A percentile compares a stretch with the other conserved stretches of the same genome.
Conservation (phyloP, 257 asterid species). For the Agastache rugosa region DNA sequence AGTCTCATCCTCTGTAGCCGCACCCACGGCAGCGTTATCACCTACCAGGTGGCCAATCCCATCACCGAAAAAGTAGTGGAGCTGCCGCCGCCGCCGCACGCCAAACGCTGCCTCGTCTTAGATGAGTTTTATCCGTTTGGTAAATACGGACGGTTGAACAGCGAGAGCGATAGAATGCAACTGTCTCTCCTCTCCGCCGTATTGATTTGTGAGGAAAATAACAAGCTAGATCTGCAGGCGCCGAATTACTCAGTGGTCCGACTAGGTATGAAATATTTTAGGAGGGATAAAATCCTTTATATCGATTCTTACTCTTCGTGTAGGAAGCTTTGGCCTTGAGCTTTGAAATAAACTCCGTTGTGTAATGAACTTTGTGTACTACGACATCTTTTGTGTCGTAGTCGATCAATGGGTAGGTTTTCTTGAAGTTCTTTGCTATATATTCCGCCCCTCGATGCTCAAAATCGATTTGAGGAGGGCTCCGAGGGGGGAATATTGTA, state of each 20-base stretch:
- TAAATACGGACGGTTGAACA: not conserved
- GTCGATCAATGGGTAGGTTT: conserved; percentile 34
- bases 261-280: not conserved
- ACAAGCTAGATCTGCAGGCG: too few relatives aligned
- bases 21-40: not conserved
- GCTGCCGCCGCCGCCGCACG: not conserved
- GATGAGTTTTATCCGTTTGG: rapidly evolving
- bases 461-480: conserved; percentile 55
- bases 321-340: conserved; percentile 66
- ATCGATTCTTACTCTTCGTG: not conserved
- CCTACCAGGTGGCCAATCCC: not conserved
- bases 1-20: not conserved
- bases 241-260: not conserved
- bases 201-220: too few relatives aligned
- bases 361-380: conserved; percentile 61
- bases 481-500: conserved; percentile 54
- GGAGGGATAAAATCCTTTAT: not conserved
- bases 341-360: conserved; percentile 52
- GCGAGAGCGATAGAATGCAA: not conserved
- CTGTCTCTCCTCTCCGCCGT: not conserved
- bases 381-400: conserved; percentile 47
- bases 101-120: not conserved
- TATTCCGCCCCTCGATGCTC: conserved; percentile 71
- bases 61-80: not conserved
- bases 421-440: conserved; percentile 40